These are phyloP conservation scores for Nasturtium officinale DNA, from an alignment of 345 rosid genomes.

Conservation along the genomic window DNA sequence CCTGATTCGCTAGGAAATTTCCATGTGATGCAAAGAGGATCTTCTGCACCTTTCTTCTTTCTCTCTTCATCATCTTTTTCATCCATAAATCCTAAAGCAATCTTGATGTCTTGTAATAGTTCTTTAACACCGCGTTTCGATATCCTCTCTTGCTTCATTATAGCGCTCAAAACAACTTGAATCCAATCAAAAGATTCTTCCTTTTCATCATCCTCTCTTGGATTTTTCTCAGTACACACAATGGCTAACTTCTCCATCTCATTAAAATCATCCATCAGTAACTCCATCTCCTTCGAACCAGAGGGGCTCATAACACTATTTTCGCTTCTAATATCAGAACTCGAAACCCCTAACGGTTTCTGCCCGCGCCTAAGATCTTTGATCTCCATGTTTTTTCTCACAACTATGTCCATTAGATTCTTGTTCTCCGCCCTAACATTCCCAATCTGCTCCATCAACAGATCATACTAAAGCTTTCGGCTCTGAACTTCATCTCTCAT, in stretches of 20 bases:
- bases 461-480: conserved; percentile 45
- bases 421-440: conserved; percentile 75
- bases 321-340: conserved; percentile 52
- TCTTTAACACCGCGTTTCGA: conserved; percentile 60
- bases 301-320: conserved; percentile 57
- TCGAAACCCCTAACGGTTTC: conserved; percentile 50
- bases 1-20: conserved; percentile 46
- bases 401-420: conserved; percentile 64
- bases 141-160: conserved; percentile 61
- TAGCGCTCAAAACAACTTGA: conserved; percentile 80
- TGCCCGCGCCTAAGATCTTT: conserved; percentile 54
- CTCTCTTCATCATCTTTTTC: conserved; percentile 7
- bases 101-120: conserved; percentile 74
- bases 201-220: conserved; percentile 42
- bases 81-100: conserved; percentile 68
- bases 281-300: conserved; percentile 64
- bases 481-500: conserved; percentile 56
- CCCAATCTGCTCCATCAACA: conserved; percentile 58
- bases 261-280: conserved; percentile 68
- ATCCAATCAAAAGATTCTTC: conserved; percentile 81
- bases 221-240: conserved; percentile 52
- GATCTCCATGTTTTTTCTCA: conserved; percentile 58
- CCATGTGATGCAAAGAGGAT: conserved; percentile 50
- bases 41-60: conserved; percentile 35
- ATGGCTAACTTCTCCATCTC: conserved; percentile 88